Percentiles rank a stretch among this genome's conserved stretches.
Evolutionary conservation across 78 protist species (phyloP).

Genomic region (Dictyostelium brefeldianum): DNA sequence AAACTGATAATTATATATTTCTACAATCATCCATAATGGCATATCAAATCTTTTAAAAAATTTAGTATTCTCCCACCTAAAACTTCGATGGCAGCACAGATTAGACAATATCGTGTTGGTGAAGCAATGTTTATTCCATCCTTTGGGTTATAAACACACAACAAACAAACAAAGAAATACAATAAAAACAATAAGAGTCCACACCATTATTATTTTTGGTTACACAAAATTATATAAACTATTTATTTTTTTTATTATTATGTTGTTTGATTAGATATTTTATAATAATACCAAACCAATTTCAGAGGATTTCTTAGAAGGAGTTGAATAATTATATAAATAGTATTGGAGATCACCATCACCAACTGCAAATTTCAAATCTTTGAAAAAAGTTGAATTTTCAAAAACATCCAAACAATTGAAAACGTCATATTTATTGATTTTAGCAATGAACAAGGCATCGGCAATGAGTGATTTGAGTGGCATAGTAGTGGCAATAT

Average conservation of each 20-base stretch:
- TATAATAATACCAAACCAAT: slow-evolving; percentile 71
- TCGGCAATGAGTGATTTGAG: slow-evolving; percentile 88
- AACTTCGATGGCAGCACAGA: slow-evolving; percentile 84
- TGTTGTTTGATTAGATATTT: background rate
- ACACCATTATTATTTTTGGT: too few relatives aligned
- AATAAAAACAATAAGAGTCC: too few relatives aligned
- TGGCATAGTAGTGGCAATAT: slow-evolving; percentile 87
- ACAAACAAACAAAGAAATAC: too few relatives aligned
- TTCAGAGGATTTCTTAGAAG: slow-evolving; percentile 41
- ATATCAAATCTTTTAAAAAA: too few relatives aligned
- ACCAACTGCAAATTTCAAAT: slow-evolving; percentile 97
- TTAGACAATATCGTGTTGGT: slow-evolving; percentile 85
- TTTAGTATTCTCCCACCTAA: slow-evolving; percentile 87
- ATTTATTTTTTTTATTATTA: background rate
- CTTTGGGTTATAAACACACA: too few relatives aligned
- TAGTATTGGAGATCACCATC: slow-evolving; percentile 96
- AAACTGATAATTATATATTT: too few relatives aligned
- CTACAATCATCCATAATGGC: too few relatives aligned
- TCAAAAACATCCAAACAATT: slow-evolving; percentile 97
- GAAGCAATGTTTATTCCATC: slow-evolving; percentile 36
- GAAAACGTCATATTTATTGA: slow-evolving; percentile 94
- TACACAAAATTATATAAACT: too few relatives aligned
- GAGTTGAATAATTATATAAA: slow-evolving; percentile 69
- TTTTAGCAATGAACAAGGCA: slow-evolving; percentile 92
- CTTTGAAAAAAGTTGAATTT: slow-evolving; percentile 84